phyloP scores from a whole-genome alignment of 1,284 basidiomycete species.

The Cutaneotrichosporon curvatum region DNA sequence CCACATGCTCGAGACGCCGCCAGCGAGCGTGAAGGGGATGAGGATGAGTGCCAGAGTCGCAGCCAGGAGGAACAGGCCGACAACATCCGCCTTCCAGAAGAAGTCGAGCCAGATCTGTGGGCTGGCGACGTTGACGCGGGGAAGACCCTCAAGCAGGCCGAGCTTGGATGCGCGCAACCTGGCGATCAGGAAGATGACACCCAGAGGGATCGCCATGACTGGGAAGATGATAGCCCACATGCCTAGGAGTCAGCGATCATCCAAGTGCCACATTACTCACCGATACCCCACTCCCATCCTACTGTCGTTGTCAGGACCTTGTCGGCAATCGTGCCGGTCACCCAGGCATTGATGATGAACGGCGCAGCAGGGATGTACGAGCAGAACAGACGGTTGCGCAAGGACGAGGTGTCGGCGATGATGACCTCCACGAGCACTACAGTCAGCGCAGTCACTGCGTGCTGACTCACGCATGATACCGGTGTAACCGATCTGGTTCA shows the following conservation, averaged over 20 bases:
- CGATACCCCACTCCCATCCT: conserved; percentile 48
- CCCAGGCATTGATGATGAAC: conserved; percentile 34
- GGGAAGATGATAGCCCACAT: conserved; percentile 49
- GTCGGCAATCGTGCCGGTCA: conserved; percentile 15
- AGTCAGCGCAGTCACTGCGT: background rate
- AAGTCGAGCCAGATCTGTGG: conserved; percentile 30
- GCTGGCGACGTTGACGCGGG: too few species aligned
- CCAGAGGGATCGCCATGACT: conserved; percentile 36
- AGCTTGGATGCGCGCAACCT: conserved; percentile 2
- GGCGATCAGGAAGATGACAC: conserved; percentile 35
- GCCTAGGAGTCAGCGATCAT: too few species aligned
- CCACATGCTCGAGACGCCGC: conserved; percentile 29
- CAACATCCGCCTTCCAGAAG: conserved; percentile 46
- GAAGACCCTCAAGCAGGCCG: background rate
- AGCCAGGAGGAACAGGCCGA: conserved; percentile 38
- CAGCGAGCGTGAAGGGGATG: conserved; percentile 44
- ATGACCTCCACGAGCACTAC: conserved; percentile 43
- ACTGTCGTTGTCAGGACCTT: conserved; percentile 24
- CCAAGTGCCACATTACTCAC: too few species aligned
- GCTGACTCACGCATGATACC: conserved; percentile 21
- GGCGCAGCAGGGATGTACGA: conserved; percentile 47
- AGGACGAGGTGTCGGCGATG: conserved; percentile 46
- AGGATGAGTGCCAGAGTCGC: conserved; percentile 29
- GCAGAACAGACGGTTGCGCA: conserved; percentile 46
- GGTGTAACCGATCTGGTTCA: conserved; percentile 41